Base-by-base conservation (phyloP, 2,329 filamentous ascomycete species). In the Trichoderma guizhouense region DNA sequence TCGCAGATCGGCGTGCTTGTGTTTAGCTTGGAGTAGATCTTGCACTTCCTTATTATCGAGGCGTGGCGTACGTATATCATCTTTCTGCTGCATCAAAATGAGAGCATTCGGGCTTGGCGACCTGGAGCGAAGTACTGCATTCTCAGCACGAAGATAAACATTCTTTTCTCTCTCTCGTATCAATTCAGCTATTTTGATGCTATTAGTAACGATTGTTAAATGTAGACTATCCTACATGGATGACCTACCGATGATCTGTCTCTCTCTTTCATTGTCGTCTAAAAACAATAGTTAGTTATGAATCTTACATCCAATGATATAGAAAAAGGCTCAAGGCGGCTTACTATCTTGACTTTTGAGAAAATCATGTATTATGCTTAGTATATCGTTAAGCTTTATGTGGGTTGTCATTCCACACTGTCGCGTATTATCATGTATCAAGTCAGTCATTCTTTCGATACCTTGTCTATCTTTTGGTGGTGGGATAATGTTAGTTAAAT, bases 31-130 rank as follows among this genome's bases (percentile, higher is more conserved):
- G 2, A 53, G 47, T 21, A 53, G 47, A 7, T 53, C n/a, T 53
- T 24, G 21, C 5, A 53, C 0, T 1, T 14, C 21, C 21, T 14
- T 24, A 2, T 24, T 2, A 24, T 14, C 21, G 47, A 51, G n/a
- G n/a, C 3, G 11, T 21, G 9, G n/a, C 9, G 5, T 12, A 21
- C 0, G 2, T 7, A 21, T 14, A 0, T 51, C n/a, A 21, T 21
- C n/a, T 7, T 21, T 0, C 11, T 12, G n/a, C 5, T 51, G 47
- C 47, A 24, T 21, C n/a, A 24, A 12, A 51, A 24, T 24, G 8
- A 21, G 43, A 47, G 18, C 11, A 24, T 7, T 51, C 3, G n/a
- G 5, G 9, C 47, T 51, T 14, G n/a, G 47, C 5, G 5, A 51
- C 7, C n/a, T 51, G n/a, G 47, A 24, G 47, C 47, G n/a, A 0